phyloP scores from a whole-genome alignment of 139 green algal species.

The Haematococcus sp. region DNA sequence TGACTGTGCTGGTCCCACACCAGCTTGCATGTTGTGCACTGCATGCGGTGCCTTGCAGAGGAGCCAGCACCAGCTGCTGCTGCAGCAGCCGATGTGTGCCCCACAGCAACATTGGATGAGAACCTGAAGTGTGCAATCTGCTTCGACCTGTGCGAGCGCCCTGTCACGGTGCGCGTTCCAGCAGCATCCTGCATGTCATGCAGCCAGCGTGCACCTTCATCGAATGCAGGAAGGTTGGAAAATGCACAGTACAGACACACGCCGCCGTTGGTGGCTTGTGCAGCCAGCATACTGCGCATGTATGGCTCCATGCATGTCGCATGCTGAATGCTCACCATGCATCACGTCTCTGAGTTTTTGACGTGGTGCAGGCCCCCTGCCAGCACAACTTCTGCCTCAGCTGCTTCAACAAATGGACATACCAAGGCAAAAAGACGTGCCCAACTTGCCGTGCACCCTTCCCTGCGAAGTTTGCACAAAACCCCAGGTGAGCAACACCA shows the following conservation, averaged over 20 bases:
- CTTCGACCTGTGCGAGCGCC: conserved; percentile 78
- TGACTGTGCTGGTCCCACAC: too few relatives aligned
- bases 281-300: too few relatives aligned
- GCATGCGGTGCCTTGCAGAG: too few relatives aligned
- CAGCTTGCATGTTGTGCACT: too few relatives aligned
- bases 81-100: background rate
- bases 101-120: conserved; percentile 63
- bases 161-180: conserved; percentile 74
- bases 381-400: conserved; percentile 97
- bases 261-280: too few relatives aligned
- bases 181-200: background rate
- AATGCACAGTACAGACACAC: too few relatives aligned
- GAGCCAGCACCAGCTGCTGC: background rate
- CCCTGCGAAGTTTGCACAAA: conserved; percentile 61
- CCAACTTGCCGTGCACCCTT: conserved; percentile 82
- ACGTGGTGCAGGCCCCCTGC: conserved; percentile 77
- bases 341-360: too few relatives aligned
- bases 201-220: background rate
- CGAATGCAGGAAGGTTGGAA: background rate
- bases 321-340: too few relatives aligned
- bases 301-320: too few relatives aligned
- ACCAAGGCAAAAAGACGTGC: conserved; percentile 81
- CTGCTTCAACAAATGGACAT: conserved; percentile 82
- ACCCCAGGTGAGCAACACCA: conserved; percentile 58
- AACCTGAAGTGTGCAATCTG: conserved; percentile 88